phyloP scores from a whole-genome alignment of 2,329 filamentous ascomycete genomes.

The Teratosphaeria zuluensis region DNA sequence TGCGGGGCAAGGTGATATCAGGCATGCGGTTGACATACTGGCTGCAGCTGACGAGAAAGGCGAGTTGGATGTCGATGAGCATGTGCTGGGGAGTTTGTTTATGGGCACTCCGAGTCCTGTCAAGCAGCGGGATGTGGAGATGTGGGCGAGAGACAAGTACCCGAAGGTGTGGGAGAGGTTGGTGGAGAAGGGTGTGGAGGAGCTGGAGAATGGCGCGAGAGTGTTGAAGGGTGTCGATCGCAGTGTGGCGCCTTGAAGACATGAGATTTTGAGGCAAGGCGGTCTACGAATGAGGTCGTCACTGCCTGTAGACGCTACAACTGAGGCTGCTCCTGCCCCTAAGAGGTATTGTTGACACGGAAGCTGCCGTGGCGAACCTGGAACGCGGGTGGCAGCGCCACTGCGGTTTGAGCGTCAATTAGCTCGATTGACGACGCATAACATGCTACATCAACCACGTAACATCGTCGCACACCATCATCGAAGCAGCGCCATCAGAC shows the following conservation, averaged over 20 bases:
- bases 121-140: slow-evolving; percentile 59
- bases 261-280: not conserved
- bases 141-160: slow-evolving; percentile 62
- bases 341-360: not conserved
- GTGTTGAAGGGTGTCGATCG: slow-evolving; percentile 9
- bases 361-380: not conserved
- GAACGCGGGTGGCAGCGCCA: too few species aligned
- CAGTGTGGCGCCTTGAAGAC: slow-evolving; percentile 7
- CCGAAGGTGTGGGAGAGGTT: slow-evolving; percentile 61
- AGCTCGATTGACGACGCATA: not conserved
- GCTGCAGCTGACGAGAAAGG: slow-evolving; percentile 56
- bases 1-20: slow-evolving; percentile 60
- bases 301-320: not conserved
- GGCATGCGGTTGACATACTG: slow-evolving; percentile 58
- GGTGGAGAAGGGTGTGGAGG: slow-evolving; percentile 38
- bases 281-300: not conserved
- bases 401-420: not conserved
- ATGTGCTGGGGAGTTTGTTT: slow-evolving; percentile 70
- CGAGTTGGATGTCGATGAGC: slow-evolving; percentile 56
- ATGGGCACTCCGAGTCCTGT: slow-evolving; percentile 55
- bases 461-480: not conserved
- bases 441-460: not conserved
- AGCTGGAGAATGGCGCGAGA: slow-evolving; percentile 7
- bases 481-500: not conserved
- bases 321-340: not conserved